Base-by-base conservation (phyloP, 208 protist genomes). In the Leishmania mexicana region DNA sequence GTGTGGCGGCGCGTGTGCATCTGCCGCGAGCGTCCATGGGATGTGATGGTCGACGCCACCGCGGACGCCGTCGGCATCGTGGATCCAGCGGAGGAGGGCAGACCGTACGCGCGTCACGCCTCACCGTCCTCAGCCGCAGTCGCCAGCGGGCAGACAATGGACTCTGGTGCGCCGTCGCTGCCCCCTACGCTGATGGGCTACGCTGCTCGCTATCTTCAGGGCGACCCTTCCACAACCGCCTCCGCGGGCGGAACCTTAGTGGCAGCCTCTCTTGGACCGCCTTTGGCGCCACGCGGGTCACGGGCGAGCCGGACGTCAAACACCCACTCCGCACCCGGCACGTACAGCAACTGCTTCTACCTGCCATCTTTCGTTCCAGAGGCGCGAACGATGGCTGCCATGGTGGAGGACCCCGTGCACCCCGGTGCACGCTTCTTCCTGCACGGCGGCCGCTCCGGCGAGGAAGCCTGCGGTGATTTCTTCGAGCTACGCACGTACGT, bases 331-430 rank as follows among this genome's bases (percentile, higher is more conserved):
- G 17, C 2, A 28, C n/a, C 15, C 58, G 28, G 38, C 28, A 10
- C 24, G 11, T 38, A 1, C 45, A 0, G n/a, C 70, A 28, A 53
- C 54, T 60, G n/a, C 45, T 87, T 89, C 60, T 77, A 76, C 19
- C 87, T 94, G 2, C 75, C 83, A 5, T 75, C 81, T 4, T 76
- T 85, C 10, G n/a, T 76, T 0, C 85, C 85, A 10, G 86, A 91
- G 58, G 89, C 84, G 24, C 91, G 91, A 15, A 95, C 91, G 28
- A 95, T 95, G 91, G 89, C 88, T 13, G 82, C 84, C 1, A 84
- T 95, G 84, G 89, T 79, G 24, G 76, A 60, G 0, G 89, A 95
- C 76, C 91, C 91, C 2, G 38, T 85, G 15, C n/a, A 75, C 71
- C 80, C 81, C 1, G 81, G 83, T 7, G 75, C 72, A 47, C 88